Evolutionary conservation across 495 filamentous ascomycete species (phyloP).

Genomic region (Penicillium samsonianum): DNA sequence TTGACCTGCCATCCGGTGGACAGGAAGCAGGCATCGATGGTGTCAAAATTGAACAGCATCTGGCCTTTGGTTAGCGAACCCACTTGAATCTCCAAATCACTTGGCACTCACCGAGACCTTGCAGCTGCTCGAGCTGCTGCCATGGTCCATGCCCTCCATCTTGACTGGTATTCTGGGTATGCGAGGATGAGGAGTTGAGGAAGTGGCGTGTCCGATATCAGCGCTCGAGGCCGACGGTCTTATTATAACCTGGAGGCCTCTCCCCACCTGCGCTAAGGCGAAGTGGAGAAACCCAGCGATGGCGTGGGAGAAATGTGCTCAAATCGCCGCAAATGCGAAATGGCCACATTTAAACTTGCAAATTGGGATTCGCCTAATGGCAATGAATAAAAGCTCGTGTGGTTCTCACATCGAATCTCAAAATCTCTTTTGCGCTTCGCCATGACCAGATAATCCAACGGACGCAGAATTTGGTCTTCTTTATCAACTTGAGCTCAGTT

Average conservation of each 20-base stretch:
- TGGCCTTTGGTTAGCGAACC: slow-evolving; percentile 20
- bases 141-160: slow-evolving; percentile 21
- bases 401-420: background rate
- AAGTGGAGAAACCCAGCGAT: slow-evolving; percentile 18
- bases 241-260: slow-evolving; percentile 11
- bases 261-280: background rate
- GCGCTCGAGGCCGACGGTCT: slow-evolving; percentile 2
- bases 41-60: slow-evolving; percentile 77
- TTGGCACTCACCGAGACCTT: slow-evolving; percentile 30
- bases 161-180: background rate
- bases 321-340: slow-evolving; percentile 19
- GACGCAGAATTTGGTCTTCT: background rate
- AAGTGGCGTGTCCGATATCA: background rate
- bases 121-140: slow-evolving; percentile 23
- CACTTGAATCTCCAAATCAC: background rate
- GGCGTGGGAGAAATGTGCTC: slow-evolving; percentile 24
- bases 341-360: background rate
- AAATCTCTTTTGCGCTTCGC: background rate
- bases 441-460: background rate
- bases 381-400: background rate
- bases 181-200: background rate
- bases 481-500: background rate
- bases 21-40: slow-evolving; percentile 66
- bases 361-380: background rate
- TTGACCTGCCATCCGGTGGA: slow-evolving; percentile 61